Evolutionary conservation across 805 yeast species (phyloP).

Genomic region (Suhomyces vadensis): DNA sequence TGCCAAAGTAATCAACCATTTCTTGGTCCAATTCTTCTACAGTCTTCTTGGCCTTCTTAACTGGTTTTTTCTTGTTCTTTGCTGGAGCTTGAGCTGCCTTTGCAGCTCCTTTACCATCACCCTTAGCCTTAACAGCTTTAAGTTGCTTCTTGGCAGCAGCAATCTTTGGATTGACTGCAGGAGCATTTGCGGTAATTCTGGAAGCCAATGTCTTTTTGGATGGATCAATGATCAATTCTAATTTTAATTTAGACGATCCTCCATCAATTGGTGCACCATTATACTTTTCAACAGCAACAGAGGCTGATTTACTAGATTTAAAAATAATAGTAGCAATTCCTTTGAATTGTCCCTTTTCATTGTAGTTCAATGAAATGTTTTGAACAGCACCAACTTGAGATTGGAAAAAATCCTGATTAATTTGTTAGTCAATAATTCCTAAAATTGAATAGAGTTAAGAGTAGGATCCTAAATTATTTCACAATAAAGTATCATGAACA

Average conservation of each 20-base stretch:
- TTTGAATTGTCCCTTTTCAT: constrained; percentile 83
- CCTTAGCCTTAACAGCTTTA: constrained; percentile 30
- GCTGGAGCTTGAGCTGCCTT: too few relatives aligned
- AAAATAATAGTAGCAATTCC: constrained; percentile 91
- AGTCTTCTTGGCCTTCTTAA: constrained; percentile 62
- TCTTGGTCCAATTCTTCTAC: constrained; percentile 95
- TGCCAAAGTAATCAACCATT: constrained; percentile 90
- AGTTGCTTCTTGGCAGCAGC: constrained; percentile 29
- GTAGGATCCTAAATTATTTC: constrained; percentile 3
- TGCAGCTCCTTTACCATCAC: constrained; percentile 11
- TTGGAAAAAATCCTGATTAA: constrained; percentile 78
- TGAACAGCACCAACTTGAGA: constrained; percentile 84
- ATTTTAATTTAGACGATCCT: constrained; percentile 72
- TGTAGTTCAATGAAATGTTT: constrained; percentile 71
- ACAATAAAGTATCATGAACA: background rate
- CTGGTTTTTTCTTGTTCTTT: constrained; percentile 15
- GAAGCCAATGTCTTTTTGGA: constrained; percentile 69
- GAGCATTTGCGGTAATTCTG: constrained; percentile 60
- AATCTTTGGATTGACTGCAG: constrained; percentile 18
- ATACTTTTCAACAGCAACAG: constrained; percentile 76
- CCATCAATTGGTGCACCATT: constrained; percentile 93
- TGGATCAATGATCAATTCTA: constrained; percentile 86
- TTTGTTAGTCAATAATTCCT: constrained; percentile 25
- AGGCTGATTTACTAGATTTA: constrained; percentile 66
- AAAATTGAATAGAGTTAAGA: constrained; percentile 5